Percentiles rank a stretch among this genome's conserved stretches.
These are phyloP conservation scores for Didymella lethalis DNA, from an alignment of 2,329 filamentous ascomycete genomes.

Conservation along the genomic window DNA sequence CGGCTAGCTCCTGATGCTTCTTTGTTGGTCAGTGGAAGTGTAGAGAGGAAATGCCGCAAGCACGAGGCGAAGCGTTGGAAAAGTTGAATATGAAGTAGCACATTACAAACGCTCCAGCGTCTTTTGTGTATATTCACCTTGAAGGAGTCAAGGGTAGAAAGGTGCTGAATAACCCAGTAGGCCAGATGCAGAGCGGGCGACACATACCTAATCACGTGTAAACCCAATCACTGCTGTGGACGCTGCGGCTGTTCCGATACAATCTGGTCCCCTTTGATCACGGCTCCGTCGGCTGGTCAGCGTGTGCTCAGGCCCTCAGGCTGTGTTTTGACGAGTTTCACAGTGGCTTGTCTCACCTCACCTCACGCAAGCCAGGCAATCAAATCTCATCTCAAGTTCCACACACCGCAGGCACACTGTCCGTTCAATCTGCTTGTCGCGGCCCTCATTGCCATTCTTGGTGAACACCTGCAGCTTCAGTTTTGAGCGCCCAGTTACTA, in stretches of 20 bases:
- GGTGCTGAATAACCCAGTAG: not conserved
- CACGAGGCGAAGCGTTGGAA: not conserved
- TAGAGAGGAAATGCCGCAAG: not conserved
- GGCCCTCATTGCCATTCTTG: not conserved
- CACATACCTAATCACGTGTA: not conserved
- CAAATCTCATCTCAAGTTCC: not conserved
- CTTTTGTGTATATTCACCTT: not conserved
- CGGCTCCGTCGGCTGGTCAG: not conserved
- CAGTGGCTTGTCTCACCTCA: not conserved
- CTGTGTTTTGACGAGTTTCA: not conserved
- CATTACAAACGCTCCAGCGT: not conserved
- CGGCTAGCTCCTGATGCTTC: slow-evolving; percentile 46
- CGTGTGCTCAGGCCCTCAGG: not conserved
- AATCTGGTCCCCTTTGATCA: not conserved
- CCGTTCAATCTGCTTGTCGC: not conserved
- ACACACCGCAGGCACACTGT: not conserved
- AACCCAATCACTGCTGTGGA: not conserved
- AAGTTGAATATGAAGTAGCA: slow-evolving; percentile 30
- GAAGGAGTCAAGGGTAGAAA: not conserved
- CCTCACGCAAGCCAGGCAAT: not conserved
- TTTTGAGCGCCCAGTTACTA: slow-evolving; percentile 3
- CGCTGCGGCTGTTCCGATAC: not conserved
- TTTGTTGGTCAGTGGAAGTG: not conserved
- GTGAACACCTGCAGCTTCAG: not conserved
- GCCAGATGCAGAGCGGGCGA: not conserved